phyloP scores from a whole-genome alignment of 345 rosid genomes.

The Atalantia buxifolia region DNA sequence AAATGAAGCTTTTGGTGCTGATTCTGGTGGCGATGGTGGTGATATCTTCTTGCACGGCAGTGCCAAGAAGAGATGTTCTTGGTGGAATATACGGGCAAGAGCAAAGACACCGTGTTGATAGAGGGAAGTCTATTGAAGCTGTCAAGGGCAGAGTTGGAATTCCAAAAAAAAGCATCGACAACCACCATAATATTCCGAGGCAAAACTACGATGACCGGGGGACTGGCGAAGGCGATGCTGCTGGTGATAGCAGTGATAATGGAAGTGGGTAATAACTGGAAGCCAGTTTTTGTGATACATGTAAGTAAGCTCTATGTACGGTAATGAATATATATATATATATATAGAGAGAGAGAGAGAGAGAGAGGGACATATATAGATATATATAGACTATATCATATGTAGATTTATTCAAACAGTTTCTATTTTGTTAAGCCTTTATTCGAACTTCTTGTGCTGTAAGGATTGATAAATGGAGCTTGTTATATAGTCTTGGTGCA shows the following conservation, averaged over 20 bases:
- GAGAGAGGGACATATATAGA: too few relatives aligned
- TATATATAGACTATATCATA: background rate
- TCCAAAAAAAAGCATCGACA: constrained; percentile 22
- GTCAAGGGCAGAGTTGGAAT: background rate
- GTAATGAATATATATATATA: background rate
- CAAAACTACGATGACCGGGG: constrained; percentile 24
- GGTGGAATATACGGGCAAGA: constrained; percentile 24
- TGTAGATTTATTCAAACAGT: background rate
- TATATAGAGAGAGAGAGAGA: too few relatives aligned
- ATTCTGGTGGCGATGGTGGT: constrained; percentile 27
- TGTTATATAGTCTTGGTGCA: background rate
- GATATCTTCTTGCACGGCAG: constrained; percentile 18
- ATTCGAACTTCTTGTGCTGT: background rate
- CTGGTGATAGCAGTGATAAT: constrained; percentile 9
- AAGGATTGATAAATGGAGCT: too few relatives aligned
- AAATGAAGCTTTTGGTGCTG: constrained; percentile 25
- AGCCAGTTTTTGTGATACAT: background rate
- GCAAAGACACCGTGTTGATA: constrained; percentile 10
- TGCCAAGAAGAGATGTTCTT: constrained; percentile 16
- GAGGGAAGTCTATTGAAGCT: constrained; percentile 18
- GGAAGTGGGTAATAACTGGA: background rate
- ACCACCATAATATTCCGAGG: constrained; percentile 45
- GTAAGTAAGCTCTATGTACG: background rate
- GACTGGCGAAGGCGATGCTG: background rate
- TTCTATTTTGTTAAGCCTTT: background rate